These are phyloP conservation scores for Xylona heveae DNA, from an alignment of 495 filamentous ascomycete species.

Conservation along the genomic window DNA sequence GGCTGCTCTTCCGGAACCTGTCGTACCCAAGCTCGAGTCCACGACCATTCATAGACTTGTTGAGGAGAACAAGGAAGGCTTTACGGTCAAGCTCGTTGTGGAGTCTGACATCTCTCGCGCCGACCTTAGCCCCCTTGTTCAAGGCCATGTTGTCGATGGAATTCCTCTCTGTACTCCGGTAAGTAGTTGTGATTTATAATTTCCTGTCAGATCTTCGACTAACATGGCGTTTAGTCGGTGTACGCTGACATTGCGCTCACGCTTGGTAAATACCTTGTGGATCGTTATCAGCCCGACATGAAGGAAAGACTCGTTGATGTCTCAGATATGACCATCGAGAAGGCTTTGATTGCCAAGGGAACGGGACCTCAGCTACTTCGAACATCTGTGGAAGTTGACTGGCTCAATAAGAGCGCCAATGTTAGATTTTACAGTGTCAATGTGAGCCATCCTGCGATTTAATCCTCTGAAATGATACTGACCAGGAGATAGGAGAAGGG, in stretches of 20 bases:
- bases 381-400: conserved; percentile 9
- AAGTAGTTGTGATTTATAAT: conserved; percentile 9
- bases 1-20: conserved; percentile 9
- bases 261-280: conserved; percentile 43
- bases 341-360: conserved; percentile 41
- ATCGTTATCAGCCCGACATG: conserved; percentile 29
- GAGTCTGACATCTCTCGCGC: conserved; percentile 45
- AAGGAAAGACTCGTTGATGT: conserved; percentile 36
- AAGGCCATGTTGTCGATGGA: conserved; percentile 57
- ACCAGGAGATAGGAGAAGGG: no score
- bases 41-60: conserved; percentile 19
- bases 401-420: conserved; percentile 9
- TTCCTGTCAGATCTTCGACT: not conserved
- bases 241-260: conserved; percentile 68
- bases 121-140: conserved; percentile 35
- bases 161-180: conserved; percentile 30
- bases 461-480: no score
- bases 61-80: conserved; percentile 30
- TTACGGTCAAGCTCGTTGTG: conserved; percentile 31
- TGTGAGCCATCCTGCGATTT: no score
- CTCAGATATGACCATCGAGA: conserved; percentile 43
- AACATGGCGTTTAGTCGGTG: conserved; percentile 21
- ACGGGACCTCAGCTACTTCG: conserved; percentile 23
- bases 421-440: conserved; percentile 16
- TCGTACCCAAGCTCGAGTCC: conserved; percentile 13